phyloP scores from a whole-genome alignment of 352 stramenopile species.

The Globisporangium polare region DNA sequence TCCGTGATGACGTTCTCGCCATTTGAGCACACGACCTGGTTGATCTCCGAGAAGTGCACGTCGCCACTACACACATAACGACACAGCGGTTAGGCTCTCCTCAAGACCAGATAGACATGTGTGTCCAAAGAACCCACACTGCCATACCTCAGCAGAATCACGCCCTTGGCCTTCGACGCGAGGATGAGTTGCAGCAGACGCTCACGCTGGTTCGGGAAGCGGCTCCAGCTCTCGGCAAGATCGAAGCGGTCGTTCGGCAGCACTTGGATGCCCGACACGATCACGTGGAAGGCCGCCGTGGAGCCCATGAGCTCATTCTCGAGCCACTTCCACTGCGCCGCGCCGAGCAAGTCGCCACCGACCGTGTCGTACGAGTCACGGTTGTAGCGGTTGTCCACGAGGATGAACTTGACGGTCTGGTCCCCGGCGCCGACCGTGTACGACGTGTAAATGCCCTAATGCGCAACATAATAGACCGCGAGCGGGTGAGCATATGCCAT shows the following conservation, averaged over 20 bases:
- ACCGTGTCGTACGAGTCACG: slow-evolving; percentile 63
- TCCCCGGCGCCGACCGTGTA: slow-evolving; percentile 65
- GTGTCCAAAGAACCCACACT: not conserved
- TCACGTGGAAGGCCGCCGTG: slow-evolving; percentile 89
- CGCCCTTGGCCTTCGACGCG: slow-evolving; percentile 71
- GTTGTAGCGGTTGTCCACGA: slow-evolving; percentile 87
- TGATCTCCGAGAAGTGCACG: slow-evolving; percentile 92
- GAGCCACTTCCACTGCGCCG: slow-evolving; percentile 83
- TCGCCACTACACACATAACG: slow-evolving; percentile 62
- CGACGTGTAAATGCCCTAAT: slow-evolving; percentile 82
- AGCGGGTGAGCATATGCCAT: not conserved
- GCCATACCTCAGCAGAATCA: slow-evolving; percentile 84
- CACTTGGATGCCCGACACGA: slow-evolving; percentile 91
- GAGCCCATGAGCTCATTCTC: slow-evolving; percentile 75
- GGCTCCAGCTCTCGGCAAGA: slow-evolving; percentile 85
- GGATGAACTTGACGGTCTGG: slow-evolving; percentile 80
- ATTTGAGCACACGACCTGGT: slow-evolving; percentile 87
- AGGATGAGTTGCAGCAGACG: slow-evolving; percentile 85
- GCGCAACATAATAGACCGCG: too few relatives aligned
- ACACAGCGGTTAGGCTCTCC: not conserved
- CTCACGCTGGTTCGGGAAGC: slow-evolving; percentile 81
- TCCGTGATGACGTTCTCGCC: slow-evolving; percentile 63
- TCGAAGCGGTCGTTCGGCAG: slow-evolving; percentile 78
- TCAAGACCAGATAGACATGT: too few relatives aligned
- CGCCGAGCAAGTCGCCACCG: slow-evolving; percentile 71